Evolutionary conservation across 106 monocot genomes (phyloP).

Genomic region (Phalaenopsis equestris): DNA sequence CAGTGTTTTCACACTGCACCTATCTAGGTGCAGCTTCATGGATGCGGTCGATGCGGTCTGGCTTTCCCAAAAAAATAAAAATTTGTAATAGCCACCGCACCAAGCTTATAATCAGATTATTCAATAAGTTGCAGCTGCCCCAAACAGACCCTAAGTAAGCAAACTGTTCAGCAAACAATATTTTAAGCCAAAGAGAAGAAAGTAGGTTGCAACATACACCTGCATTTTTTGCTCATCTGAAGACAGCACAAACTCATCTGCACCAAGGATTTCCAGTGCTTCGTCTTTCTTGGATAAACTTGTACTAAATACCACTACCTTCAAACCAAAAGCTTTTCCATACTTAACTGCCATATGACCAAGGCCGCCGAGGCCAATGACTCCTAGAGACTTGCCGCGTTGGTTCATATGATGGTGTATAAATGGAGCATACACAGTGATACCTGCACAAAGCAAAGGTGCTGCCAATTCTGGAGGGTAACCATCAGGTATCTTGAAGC

Average conservation of each 20-base stretch:
- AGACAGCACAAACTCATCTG: conserved; percentile 80
- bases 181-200: neutral
- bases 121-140: no score
- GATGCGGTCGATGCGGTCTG: no score
- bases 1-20: no score
- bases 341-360: conserved; percentile 91
- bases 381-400: conserved; percentile 86
- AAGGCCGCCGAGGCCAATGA: conserved; percentile 85
- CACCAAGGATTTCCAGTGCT: conserved; percentile 65
- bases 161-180: neutral
- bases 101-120: no score
- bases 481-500: conserved; percentile 68
- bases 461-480: conserved; percentile 67
- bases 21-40: no score
- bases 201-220: conserved; percentile 20
- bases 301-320: conserved; percentile 81
- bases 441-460: conserved; percentile 79
- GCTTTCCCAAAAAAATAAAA: no score
- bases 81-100: no score
- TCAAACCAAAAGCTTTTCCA: conserved; percentile 86
- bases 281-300: conserved; percentile 70
- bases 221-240: conserved; percentile 66
- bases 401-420: conserved; percentile 79
- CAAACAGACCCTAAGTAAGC: no score
- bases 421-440: conserved; percentile 87